These are phyloP conservation scores for Candida nanaspora DNA, from an alignment of 805 yeast species.

Conservation along the genomic window DNA sequence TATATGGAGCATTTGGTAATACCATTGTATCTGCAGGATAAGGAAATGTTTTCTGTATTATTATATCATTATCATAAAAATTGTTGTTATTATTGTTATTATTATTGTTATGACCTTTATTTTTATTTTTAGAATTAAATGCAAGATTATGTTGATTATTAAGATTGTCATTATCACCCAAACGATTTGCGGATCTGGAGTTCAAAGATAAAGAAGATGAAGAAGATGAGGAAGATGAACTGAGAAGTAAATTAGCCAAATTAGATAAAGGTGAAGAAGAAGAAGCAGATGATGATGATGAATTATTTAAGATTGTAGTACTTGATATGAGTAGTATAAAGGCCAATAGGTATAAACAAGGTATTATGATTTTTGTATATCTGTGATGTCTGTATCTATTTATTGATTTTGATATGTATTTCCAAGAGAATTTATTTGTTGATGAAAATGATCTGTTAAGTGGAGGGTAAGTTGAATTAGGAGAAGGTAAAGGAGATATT, in stretches of 20 bases:
- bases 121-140: too few species aligned
- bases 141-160: constrained; percentile 1
- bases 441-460: too few species aligned
- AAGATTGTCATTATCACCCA: constrained; percentile 1
- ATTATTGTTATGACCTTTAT: neutral
- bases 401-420: neutral
- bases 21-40: constrained; percentile 23
- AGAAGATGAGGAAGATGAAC: too few species aligned
- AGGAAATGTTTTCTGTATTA: constrained; percentile 20
- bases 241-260: too few species aligned
- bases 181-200: too few species aligned
- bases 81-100: constrained; percentile 5
- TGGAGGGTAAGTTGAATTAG: neutral
- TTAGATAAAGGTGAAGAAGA: neutral
- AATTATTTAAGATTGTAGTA: constrained; percentile 2
- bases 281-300: neutral
- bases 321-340: constrained; percentile 8
- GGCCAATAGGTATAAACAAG: constrained; percentile 12
- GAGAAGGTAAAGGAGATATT: neutral
- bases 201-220: too few species aligned
- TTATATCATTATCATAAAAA: constrained; percentile 12
- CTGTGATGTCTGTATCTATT: constrained; percentile 11
- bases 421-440: too few species aligned
- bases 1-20: constrained; percentile 31
- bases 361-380: constrained; percentile 10